Percentiles rank a stretch among this genome's conserved stretches.
Conservation (phyloP, 148 eudicot species). For the Spergularia bocconei region DNA sequence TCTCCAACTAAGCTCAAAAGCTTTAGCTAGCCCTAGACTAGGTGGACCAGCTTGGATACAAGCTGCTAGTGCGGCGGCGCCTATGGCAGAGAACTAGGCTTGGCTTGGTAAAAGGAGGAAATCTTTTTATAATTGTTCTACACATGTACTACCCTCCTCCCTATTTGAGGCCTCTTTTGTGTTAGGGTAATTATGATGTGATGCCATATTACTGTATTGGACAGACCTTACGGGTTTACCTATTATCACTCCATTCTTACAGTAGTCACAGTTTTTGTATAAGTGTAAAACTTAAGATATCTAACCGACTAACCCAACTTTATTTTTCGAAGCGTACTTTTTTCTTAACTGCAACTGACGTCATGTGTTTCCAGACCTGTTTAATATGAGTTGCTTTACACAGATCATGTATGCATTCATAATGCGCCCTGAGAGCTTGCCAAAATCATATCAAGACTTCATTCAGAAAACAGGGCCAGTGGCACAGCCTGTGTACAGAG, state of each 20-base stretch:
- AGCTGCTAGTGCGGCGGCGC: background rate
- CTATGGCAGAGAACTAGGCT: background rate
- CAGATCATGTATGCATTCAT: constrained; percentile 98
- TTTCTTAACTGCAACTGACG: background rate
- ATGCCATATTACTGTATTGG: background rate
- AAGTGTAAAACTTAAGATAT: no score
- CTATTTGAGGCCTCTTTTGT: background rate
- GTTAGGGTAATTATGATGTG: background rate
- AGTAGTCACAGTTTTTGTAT: no score
- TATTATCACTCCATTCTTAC: no score
- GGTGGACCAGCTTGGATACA: background rate
- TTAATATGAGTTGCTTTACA: constrained; percentile 19
- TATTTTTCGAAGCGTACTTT: no score
- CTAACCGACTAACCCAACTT: no score
- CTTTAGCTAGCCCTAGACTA: background rate
- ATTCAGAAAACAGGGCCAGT: constrained; percentile 99
- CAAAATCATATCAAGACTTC: constrained; percentile 91
- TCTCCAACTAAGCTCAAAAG: background rate
- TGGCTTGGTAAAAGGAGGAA: background rate
- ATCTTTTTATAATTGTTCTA: background rate
- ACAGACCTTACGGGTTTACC: background rate
- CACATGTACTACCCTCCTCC: background rate
- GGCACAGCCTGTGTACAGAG: constrained; percentile 87
- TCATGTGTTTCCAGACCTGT: background rate
- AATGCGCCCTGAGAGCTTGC: constrained; percentile 98